Conservation (phyloP, 352 stramenopile species). For the Pythium guiyangense region DNA sequence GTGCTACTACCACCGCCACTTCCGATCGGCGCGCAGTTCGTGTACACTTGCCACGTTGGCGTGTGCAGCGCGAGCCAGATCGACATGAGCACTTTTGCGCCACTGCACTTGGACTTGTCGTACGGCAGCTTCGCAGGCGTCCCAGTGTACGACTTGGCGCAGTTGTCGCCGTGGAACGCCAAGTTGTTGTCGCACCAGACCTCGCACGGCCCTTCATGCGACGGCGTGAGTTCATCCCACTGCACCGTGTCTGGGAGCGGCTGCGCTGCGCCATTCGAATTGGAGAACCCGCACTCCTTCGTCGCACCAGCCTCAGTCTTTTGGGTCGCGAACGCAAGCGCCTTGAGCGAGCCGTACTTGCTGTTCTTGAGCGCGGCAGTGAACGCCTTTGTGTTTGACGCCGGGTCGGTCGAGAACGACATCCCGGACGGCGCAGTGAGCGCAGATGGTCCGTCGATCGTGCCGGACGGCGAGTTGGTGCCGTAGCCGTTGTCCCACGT, state of each 20-base stretch:
- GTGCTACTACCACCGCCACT: too few species aligned
- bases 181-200: constrained; percentile 46
- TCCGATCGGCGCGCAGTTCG: constrained; percentile 3
- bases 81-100: constrained; percentile 25
- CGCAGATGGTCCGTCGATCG: constrained; percentile 4
- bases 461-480: constrained; percentile 10
- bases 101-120: constrained; percentile 38
- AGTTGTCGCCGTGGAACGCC: constrained; percentile 47
- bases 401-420: constrained; percentile 13
- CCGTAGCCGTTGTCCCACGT: too few species aligned
- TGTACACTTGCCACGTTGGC: constrained; percentile 24
- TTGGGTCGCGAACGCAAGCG: constrained; percentile 11
- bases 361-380: constrained; percentile 15
- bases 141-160: constrained; percentile 25
- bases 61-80: constrained; percentile 38
- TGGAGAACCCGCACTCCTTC: constrained; percentile 11
- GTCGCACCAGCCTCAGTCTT: constrained; percentile 6
- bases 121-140: constrained; percentile 33
- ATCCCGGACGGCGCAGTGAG: constrained; percentile 11
- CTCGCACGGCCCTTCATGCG: constrained; percentile 43
- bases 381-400: constrained; percentile 21
- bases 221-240: constrained; percentile 33
- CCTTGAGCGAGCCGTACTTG: constrained; percentile 16
- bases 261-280: constrained; percentile 33
- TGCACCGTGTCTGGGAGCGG: too few species aligned